These are phyloP conservation scores for Scheffersomyces amazonensis DNA, from an alignment of 805 yeast genomes.

Conservation along the genomic window DNA sequence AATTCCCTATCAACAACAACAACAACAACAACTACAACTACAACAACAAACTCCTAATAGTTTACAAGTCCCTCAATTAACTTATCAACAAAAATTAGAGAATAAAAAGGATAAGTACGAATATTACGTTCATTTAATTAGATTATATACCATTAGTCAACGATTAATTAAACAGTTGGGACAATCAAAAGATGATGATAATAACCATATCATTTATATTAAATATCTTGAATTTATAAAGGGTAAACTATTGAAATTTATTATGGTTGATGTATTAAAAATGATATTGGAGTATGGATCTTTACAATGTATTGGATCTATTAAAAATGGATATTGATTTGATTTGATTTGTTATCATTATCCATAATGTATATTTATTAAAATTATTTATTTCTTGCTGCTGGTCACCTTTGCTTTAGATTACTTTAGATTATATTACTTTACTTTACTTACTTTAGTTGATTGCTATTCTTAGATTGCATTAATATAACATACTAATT, in stretches of 20 bases:
- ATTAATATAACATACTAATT: background rate
- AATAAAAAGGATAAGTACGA: constrained; percentile 30
- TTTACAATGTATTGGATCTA: constrained; percentile 6
- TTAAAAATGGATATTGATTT: background rate
- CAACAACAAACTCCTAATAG: background rate
- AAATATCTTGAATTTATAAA: constrained; percentile 36
- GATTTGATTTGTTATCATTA: no score
- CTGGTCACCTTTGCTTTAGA: no score
- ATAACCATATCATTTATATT: constrained; percentile 14
- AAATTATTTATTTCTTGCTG: no score
- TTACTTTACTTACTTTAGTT: background rate
- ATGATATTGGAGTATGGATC: constrained; percentile 34
- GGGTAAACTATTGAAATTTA: constrained; percentile 30
- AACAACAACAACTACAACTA: constrained; percentile 4
- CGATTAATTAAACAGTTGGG: constrained; percentile 7
- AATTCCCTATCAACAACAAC: constrained; percentile 4
- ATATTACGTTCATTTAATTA: constrained; percentile 28
- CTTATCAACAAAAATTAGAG: constrained; percentile 23
- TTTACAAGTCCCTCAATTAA: constrained; percentile 3
- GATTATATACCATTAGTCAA: constrained; percentile 14
- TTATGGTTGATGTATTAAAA: constrained; percentile 32
- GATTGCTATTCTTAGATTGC: background rate
- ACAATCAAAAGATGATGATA: constrained; percentile 8
- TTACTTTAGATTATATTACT: background rate
- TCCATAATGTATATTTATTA: no score